Percentiles rank a stretch among this genome's conserved stretches.
These are phyloP conservation scores for Multifurca ochricompacta DNA, from an alignment of 768 basidiomycete species.

Conservation along the genomic window DNA sequence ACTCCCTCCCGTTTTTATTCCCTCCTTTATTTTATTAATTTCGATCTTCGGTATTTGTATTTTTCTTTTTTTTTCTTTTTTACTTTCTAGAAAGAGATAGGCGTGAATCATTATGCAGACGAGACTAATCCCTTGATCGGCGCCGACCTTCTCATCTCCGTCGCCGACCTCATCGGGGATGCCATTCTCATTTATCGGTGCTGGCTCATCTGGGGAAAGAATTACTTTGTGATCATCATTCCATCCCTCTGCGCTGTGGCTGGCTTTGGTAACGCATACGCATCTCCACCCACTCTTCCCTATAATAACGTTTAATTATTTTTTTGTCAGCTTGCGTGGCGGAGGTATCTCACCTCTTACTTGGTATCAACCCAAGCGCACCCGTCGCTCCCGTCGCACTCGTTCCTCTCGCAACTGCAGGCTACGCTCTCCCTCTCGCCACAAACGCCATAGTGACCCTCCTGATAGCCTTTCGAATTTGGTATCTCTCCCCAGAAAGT, in stretches of 20 bases:
- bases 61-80: no score
- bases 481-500: not conserved
- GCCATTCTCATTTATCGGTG: no score
- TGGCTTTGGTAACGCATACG: constrained; percentile 12
- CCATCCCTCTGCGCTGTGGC: no score
- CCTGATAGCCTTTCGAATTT: no score
- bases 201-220: no score
- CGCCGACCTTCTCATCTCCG: no score
- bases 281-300: not conserved
- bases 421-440: not conserved
- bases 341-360: not conserved
- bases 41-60: no score
- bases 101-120: constrained; percentile 25
- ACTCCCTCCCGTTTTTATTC: no score
- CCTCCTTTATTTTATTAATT: no score
- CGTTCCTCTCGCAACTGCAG: not conserved
- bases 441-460: not conserved
- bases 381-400: not conserved
- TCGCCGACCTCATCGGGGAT: no score
- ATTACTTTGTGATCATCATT: no score
- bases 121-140: constrained; percentile 28
- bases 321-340: not conserved
- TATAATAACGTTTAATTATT: not conserved
- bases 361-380: no score
- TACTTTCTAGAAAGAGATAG: constrained; percentile 3